Evolutionary conservation across 345 rosid species (phyloP).

Genomic region (Lumnitzera littorea): DNA sequence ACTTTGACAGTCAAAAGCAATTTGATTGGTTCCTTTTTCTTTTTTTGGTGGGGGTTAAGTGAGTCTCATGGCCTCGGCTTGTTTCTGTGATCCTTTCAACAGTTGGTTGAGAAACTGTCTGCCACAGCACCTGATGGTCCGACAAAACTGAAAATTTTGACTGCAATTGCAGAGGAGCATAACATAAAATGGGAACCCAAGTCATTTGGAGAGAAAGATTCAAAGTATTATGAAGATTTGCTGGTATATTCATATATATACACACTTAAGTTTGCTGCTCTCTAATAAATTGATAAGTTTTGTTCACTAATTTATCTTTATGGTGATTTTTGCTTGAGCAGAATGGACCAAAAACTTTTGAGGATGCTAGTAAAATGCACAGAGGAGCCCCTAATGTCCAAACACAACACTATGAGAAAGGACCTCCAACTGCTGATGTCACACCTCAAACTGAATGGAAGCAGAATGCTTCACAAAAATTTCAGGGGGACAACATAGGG

Average conservation of each 20-base stretch:
- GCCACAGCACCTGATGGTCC: constrained; percentile 80
- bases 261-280: not conserved
- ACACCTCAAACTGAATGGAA: constrained; percentile 14
- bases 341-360: constrained; percentile 56
- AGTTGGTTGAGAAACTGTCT: constrained; percentile 85
- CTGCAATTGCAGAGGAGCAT: constrained; percentile 71
- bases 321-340: constrained; percentile 21
- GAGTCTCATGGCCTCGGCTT: not conserved
- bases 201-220: constrained; percentile 46
- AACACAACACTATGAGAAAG: constrained; percentile 17
- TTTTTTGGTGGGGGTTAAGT: too few relatives aligned
- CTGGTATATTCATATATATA: constrained; percentile 30
- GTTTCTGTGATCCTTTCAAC: constrained; percentile 7
- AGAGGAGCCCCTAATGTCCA: constrained; percentile 29
- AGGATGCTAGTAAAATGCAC: constrained; percentile 18
- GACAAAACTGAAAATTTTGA: constrained; percentile 62
- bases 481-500: constrained; percentile 21
- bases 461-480: constrained; percentile 6
- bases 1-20: not conserved
- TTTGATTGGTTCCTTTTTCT: not conserved
- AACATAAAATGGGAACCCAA: constrained; percentile 68
- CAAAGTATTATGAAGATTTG: constrained; percentile 43
- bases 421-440: constrained; percentile 15
- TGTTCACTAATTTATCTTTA: not conserved
- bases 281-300: constrained; percentile 1